Conservation (phyloP, 371 early-diverging fungal species). For the Capillidium rhysosporum region DNA sequence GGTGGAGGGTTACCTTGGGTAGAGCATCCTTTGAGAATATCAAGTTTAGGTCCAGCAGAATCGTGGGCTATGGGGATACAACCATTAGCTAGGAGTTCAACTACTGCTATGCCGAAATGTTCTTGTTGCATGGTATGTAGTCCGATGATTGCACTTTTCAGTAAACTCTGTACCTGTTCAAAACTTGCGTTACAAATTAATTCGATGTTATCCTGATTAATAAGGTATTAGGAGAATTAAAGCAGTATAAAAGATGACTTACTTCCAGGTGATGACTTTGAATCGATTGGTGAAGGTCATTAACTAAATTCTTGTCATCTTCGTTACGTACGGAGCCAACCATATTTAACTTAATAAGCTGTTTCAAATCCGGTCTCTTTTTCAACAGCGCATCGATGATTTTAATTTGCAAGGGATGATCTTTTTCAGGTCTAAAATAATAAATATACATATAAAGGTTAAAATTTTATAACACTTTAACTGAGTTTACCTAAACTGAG, state of each 20-base stretch:
- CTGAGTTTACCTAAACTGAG: constrained; percentile 60
- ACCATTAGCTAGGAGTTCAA: constrained; percentile 95
- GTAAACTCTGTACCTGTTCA: constrained; percentile 11
- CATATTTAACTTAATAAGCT: constrained; percentile 24
- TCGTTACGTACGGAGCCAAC: constrained; percentile 68
- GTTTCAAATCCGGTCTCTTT: not conserved
- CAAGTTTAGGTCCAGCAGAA: constrained; percentile 88
- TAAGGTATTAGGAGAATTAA: not conserved
- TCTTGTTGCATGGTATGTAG: constrained; percentile 93
- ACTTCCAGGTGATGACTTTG: constrained; percentile 28
- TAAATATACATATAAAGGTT: constrained; percentile 3
- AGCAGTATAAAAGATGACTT: no score
- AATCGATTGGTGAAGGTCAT: constrained; percentile 24
- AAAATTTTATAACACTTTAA: not conserved
- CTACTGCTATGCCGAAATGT: constrained; percentile 93
- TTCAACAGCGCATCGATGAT: constrained; percentile 29
- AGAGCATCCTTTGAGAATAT: constrained; percentile 26
- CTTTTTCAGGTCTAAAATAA: constrained; percentile 72
- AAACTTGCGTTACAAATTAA: constrained; percentile 62
- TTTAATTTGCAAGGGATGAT: constrained; percentile 62
- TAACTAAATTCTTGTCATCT: constrained; percentile 50
- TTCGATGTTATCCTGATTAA: constrained; percentile 36
- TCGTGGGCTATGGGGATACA: constrained; percentile 76
- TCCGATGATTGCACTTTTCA: constrained; percentile 45
- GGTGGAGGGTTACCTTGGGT: no score